Conservation (phyloP, 805 yeast genomes). For the Pichia phayaonensis region DNA sequence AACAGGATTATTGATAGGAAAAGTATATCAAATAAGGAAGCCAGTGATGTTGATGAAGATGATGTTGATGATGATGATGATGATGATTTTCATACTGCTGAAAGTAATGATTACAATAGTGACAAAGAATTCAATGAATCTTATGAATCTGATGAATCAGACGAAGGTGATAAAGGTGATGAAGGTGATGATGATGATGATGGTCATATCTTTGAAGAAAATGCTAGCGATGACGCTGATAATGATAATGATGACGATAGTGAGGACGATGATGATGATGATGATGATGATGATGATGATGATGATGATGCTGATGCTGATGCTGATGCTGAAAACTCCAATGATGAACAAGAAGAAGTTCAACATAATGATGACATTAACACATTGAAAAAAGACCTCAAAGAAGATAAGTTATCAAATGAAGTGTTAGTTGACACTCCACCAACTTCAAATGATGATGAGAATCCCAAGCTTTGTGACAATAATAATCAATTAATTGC, state of each 20-base stretch:
- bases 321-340: constrained; percentile 1
- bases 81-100: constrained; percentile 24
- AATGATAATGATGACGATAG: neutral
- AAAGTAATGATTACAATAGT: neutral
- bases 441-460: constrained; percentile 17
- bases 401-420: constrained; percentile 26
- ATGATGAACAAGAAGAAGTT: constrained; percentile 21
- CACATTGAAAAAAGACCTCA: constrained; percentile 21
- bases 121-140: too few species aligned
- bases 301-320: too few species aligned
- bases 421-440: constrained; percentile 12
- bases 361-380: constrained; percentile 23
- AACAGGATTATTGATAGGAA: neutral
- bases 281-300: neutral
- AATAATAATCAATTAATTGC: constrained; percentile 13
- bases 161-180: too few species aligned
- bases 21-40: neutral
- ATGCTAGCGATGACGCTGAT: neutral
- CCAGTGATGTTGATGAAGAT: constrained; percentile 3
- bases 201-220: too few species aligned
- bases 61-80: constrained; percentile 9
- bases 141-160: too few species aligned
- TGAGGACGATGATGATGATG: constrained; percentile 21
- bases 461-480: constrained; percentile 20
- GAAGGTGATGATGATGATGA: too few species aligned